These are phyloP conservation scores for Schoenoplectus tabernaemontani DNA, from an alignment of 202 grass and related monocot species.

Conservation along the genomic window DNA sequence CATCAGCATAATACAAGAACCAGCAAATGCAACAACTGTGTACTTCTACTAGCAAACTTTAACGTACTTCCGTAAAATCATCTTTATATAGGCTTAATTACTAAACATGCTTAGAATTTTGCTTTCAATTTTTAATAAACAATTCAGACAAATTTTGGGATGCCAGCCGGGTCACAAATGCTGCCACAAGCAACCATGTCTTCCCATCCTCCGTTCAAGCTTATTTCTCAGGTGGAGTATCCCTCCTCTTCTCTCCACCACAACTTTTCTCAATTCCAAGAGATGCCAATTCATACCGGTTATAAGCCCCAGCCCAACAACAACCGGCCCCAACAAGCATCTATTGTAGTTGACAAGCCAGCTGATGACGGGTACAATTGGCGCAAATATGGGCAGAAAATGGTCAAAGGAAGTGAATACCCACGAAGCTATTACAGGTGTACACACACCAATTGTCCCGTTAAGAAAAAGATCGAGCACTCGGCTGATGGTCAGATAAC, in stretches of 20 bases:
- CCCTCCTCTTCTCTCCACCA: slow-evolving; percentile 31
- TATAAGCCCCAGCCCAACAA: slow-evolving; percentile 5
- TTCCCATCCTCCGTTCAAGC: slow-evolving; percentile 55
- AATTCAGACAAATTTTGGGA: slow-evolving; percentile 55
- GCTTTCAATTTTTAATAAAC: neutral
- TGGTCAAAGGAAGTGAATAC: slow-evolving; percentile 90
- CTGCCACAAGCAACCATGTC: slow-evolving; percentile 67
- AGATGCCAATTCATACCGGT: slow-evolving; percentile 6
- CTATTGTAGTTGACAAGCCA: slow-evolving; percentile 52
- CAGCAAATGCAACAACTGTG: neutral
- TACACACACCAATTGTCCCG: slow-evolving; percentile 68
- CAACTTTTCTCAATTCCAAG: slow-evolving; percentile 14
- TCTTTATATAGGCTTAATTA: neutral
- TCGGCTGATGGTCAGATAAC: slow-evolving; percentile 78
- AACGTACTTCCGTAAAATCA: neutral
- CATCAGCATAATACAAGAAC: neutral
- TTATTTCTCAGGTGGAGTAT: slow-evolving; percentile 52
- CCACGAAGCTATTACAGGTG: slow-evolving; percentile 91
- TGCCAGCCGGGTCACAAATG: slow-evolving; percentile 50
- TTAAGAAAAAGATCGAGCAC: slow-evolving; percentile 90
- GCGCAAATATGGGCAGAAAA: slow-evolving; percentile 97
- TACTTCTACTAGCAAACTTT: neutral
- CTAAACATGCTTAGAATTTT: neutral
- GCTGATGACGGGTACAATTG: slow-evolving; percentile 89
- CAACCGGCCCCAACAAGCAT: neutral